Conservation (phyloP, 148 eudicot genomes). For the Gaultheria prostrata region DNA sequence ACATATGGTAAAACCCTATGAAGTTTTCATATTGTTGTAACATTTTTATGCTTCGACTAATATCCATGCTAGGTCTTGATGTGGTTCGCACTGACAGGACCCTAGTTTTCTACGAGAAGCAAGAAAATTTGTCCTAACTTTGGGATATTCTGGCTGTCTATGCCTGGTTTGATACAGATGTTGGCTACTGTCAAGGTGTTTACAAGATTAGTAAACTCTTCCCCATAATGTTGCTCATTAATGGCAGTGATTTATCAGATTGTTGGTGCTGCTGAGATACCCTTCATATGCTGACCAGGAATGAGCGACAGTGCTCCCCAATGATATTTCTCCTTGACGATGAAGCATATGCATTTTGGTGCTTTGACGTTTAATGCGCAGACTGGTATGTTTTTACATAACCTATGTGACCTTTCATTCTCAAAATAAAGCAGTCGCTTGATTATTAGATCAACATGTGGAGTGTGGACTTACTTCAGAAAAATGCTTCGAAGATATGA, state of each 20-base stretch:
- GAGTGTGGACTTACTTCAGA: conserved; percentile 5
- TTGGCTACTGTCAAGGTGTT: conserved; percentile 96
- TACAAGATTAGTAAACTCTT: neutral
- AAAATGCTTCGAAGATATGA: neutral
- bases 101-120: conserved; percentile 78
- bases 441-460: neutral
- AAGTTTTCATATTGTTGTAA: conserved; percentile 23
- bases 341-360: conserved; percentile 98
- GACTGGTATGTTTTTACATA: conserved; percentile 53
- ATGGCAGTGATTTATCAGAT: neutral
- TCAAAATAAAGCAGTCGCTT: neutral
- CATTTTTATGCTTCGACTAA: conserved; percentile 14
- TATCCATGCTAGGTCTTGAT: conserved; percentile 72
- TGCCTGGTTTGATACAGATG: conserved; percentile 87
- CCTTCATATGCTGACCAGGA: conserved; percentile 45
- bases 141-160: conserved; percentile 93
- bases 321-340: conserved; percentile 84
- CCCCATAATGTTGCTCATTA: neutral
- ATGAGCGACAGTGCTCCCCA: conserved; percentile 99
- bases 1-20: neutral
- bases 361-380: conserved; percentile 95
- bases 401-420: neutral
- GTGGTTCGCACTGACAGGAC: conserved; percentile 94
- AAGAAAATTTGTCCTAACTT: conserved; percentile 79
- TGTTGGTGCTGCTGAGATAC: conserved; percentile 18